These are phyloP conservation scores for Exophiala sp. DNA, from an alignment of 2,329 filamentous ascomycete species.

Conservation along the genomic window DNA sequence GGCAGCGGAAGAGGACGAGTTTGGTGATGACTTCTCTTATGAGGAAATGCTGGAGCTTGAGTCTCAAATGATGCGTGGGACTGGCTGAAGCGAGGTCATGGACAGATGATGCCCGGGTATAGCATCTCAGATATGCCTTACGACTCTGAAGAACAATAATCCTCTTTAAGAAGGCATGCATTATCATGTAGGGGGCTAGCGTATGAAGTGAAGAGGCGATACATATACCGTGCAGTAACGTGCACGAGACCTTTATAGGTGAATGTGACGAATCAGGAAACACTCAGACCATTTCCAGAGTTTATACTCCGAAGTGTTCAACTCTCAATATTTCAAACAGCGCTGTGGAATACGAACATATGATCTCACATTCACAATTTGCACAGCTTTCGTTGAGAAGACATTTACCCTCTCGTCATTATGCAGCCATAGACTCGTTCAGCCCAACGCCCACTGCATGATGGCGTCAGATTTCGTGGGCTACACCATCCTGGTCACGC, in stretches of 20 bases:
- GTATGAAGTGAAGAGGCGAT: too few relatives aligned
- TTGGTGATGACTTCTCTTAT: constrained; percentile 37
- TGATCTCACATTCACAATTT: neutral
- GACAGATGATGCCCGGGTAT: neutral
- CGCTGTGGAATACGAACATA: neutral
- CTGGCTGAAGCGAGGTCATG: neutral
- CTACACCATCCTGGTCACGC: constrained; percentile 69
- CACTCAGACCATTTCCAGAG: neutral
- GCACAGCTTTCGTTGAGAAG: neutral
- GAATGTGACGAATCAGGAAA: constrained; percentile 17
- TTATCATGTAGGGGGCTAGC: too few relatives aligned
- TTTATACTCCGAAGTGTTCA: neutral
- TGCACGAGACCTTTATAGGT: too few relatives aligned
- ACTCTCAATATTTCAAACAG: neutral
- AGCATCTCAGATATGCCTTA: too few relatives aligned
- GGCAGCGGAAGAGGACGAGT: constrained; percentile 41
- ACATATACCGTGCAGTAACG: too few relatives aligned
- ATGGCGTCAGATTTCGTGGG: constrained; percentile 73
- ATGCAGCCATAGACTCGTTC: constrained; percentile 8
- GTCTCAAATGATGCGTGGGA: constrained; percentile 7
- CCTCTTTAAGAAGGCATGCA: neutral
- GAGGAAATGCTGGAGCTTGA: constrained; percentile 22
- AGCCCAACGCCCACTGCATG: constrained; percentile 18
- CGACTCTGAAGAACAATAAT: too few relatives aligned
- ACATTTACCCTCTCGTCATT: neutral